Conservation (phyloP, 805 yeast species). For the Saccharomycopsis olivae region DNA sequence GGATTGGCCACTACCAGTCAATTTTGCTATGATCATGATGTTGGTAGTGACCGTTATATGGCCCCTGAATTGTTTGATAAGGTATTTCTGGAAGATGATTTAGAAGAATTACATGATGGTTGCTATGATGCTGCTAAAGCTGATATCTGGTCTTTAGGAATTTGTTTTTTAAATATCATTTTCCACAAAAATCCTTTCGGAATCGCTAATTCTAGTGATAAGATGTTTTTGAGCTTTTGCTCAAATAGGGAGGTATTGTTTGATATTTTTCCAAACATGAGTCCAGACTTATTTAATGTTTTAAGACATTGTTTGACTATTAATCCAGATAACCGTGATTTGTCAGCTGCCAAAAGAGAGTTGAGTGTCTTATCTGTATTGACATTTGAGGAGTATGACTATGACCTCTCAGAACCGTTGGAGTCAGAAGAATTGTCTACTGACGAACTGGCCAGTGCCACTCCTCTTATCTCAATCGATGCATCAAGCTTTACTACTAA, state of each 20-base stretch:
- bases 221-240: conserved; percentile 23
- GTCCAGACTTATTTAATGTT: conserved; percentile 78
- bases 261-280: conserved; percentile 85
- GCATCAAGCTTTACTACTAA: conserved; percentile 18
- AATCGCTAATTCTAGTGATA: conserved; percentile 48
- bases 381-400: conserved; percentile 73
- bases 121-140: conserved; percentile 67
- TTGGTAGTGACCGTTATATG: conserved; percentile 83
- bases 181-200: conserved; percentile 89
- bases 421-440: conserved; percentile 6
- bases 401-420: conserved; percentile 27
- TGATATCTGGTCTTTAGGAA: conserved; percentile 85
- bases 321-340: conserved; percentile 78
- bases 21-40: conserved; percentile 69
- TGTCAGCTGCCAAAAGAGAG: conserved; percentile 49
- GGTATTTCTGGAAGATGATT: conserved; percentile 15
- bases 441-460: conserved; percentile 2
- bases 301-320: conserved; percentile 67
- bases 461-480: not conserved
- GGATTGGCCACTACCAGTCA: conserved; percentile 81
- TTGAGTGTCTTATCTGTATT: conserved; percentile 50
- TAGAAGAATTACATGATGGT: conserved; percentile 20
- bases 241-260: conserved; percentile 80
- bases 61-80: conserved; percentile 75
- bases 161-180: conserved; percentile 68